phyloP scores from a whole-genome alignment of 495 filamentous ascomycete genomes.

The Aspergillus bertholletiae region DNA sequence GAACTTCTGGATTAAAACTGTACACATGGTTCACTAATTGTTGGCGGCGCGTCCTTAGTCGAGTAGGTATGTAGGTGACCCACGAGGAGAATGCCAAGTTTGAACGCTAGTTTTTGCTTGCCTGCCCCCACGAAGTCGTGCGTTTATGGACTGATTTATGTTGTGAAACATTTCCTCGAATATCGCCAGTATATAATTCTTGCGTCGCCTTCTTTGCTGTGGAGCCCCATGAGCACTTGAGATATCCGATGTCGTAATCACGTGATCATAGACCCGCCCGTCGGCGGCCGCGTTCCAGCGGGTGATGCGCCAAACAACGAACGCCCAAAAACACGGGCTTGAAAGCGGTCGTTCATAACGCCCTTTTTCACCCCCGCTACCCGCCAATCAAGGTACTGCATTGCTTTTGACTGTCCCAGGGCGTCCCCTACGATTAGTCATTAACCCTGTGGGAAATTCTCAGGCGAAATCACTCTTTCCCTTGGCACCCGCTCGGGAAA shows the following conservation, averaged over 20 bases:
- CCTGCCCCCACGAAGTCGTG: too few species aligned
- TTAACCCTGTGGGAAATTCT: constrained; percentile 13
- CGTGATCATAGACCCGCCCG: constrained; percentile 2
- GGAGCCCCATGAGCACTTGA: too few species aligned
- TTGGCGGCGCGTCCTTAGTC: too few species aligned
- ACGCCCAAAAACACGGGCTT: constrained; percentile 24
- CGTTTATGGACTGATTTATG: too few species aligned
- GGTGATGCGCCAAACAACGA: background rate
- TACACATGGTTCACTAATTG: too few species aligned
- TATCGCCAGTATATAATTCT: too few species aligned
- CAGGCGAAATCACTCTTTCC: constrained; percentile 16
- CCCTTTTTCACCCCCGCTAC: constrained; percentile 32
- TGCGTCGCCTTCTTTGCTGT: too few species aligned
- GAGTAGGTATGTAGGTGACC: too few species aligned
- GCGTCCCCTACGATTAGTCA: constrained; percentile 26
- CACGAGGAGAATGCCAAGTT: too few species aligned
- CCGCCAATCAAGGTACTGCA: constrained; percentile 41
- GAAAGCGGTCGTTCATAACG: constrained; percentile 45
- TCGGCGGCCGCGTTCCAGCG: background rate
- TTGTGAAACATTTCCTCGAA: too few species aligned
- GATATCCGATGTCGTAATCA: background rate
- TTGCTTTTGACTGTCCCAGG: constrained; percentile 20
- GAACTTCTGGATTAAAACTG: too few species aligned
- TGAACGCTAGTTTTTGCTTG: too few species aligned
- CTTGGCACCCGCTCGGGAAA: constrained; percentile 23